Conservation (phyloP, 148 eudicot genomes). For the Silene conica region DNA sequence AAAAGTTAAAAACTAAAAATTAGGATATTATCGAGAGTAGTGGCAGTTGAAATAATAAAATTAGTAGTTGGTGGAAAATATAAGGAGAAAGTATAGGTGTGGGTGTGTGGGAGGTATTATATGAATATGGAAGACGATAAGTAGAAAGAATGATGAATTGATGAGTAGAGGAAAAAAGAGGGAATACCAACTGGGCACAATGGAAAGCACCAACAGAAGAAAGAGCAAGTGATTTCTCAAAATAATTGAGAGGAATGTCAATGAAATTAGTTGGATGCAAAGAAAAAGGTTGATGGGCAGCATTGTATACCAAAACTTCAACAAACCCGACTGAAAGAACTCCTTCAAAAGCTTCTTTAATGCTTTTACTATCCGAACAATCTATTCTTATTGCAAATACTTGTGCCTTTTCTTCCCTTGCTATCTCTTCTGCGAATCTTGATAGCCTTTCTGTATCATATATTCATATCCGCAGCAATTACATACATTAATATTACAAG, state of each 20-base stretch:
- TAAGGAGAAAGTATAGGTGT: no score
- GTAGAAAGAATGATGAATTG: no score
- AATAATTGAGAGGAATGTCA: constrained; percentile 47
- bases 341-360: constrained; percentile 75
- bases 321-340: constrained; percentile 84
- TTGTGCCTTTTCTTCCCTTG: constrained; percentile 73
- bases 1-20: no score
- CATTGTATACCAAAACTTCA: constrained; percentile 84
- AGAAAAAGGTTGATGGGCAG: constrained; percentile 41
- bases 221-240: constrained; percentile 67
- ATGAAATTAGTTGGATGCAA: constrained; percentile 41
- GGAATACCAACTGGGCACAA: constrained; percentile 68
- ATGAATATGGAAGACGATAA: no score
- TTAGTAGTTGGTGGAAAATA: no score
- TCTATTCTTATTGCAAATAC: constrained; percentile 87
- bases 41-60: no score
- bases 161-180: neutral
- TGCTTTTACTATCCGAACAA: constrained; percentile 62
- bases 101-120: no score
- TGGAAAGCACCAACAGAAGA: constrained; percentile 81
- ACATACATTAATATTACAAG: no score
- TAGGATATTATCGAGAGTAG: no score
- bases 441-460: constrained; percentile 52
- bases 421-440: constrained; percentile 84
- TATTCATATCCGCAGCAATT: neutral